Percentiles rank a stretch among this genome's conserved stretches.
phyloP scores from a whole-genome alignment of 2,329 filamentous ascomycete species.

The Colletotrichum kahawae region DNA sequence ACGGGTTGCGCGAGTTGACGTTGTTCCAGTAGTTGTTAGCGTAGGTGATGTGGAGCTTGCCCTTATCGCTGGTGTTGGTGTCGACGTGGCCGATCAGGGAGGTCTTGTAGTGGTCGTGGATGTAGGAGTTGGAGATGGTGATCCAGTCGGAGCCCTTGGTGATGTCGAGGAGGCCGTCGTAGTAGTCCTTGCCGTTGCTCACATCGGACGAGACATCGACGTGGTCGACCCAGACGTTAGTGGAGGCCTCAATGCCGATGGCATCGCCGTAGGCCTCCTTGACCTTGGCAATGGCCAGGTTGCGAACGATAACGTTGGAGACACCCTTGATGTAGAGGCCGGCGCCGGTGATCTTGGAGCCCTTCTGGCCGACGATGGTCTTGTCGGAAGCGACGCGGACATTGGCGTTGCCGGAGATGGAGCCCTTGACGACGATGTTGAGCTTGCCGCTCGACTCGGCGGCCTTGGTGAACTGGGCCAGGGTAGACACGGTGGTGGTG shows the following conservation, averaged over 20 bases:
- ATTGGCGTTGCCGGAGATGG: conserved; percentile 44
- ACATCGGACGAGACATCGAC: conserved; percentile 66
- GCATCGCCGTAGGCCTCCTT: conserved; percentile 62
- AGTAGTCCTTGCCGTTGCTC: conserved; percentile 70
- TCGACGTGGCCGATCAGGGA: conserved; percentile 66
- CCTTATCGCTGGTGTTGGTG: conserved; percentile 60
- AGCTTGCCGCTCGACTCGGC: conserved; percentile 47
- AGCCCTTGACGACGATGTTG: conserved; percentile 46
- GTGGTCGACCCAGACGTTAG: conserved; percentile 72
- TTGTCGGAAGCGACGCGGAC: conserved; percentile 50
- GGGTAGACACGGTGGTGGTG: conserved; percentile 53
- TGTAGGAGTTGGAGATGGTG: conserved; percentile 47
- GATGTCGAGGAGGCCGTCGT: conserved; percentile 69
- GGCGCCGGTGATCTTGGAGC: conserved; percentile 45
- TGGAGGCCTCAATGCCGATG: conserved; percentile 60
- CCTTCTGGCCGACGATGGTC: conserved; percentile 46
- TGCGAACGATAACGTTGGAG: conserved; percentile 66
- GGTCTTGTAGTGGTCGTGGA: conserved; percentile 61
- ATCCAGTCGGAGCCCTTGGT: conserved; percentile 68
- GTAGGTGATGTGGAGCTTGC: conserved; percentile 68
- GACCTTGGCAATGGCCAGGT: conserved; percentile 64
- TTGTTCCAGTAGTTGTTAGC: conserved; percentile 70
- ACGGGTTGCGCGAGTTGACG: conserved; percentile 67
- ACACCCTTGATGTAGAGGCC: conserved; percentile 58
- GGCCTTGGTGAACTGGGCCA: conserved; percentile 51